Base-by-base conservation (phyloP, 129 eudicot genomes). In the Oenanthe sinensis region DNA sequence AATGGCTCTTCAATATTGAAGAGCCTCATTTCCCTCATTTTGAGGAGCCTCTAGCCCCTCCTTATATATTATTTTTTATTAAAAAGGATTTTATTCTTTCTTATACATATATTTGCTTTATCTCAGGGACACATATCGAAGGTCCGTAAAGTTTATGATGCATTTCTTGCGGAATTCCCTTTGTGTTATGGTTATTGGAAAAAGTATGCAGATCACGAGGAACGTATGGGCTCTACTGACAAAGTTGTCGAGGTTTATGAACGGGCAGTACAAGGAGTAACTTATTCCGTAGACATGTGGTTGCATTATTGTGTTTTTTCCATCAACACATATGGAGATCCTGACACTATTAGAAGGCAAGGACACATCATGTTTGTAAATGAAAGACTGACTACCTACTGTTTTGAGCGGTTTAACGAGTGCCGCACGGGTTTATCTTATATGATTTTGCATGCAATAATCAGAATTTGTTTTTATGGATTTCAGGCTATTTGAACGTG, bases 261-360 rank as follows among this genome's bases (percentile, higher is more conserved):
- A 80, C 90, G 92, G 62, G 97, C 99, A 24, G 93, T 92, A 47
- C 91, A 92, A 84, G 99, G 99, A 74, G 99, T 96, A 80, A 96
- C 99, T 37, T 96, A 96, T 78, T 96, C 99, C 46, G 99, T 96
- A n/a, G 99, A 96, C 81, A 96, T 96, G 87, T 96, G 99, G 99
- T 80, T 96, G 90, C 97, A 96, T 72, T 96, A 92, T 58, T 92
- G 97, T 87, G 91, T 83, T 48, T 96, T 96, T 80, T 87, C 97
- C 55, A 90, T 96, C 30, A 80, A 76, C 83, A 89, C 95, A 4
- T 96, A 90, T 79, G 97, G 95, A 65, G 99, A 96, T 74, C 95
- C 97, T 17, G 99, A 92, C 36, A 90, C 89, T 71, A 77, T 96
- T 72, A 77, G 97, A 87, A 87, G 99, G 99, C n/a, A 80, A 81